A percentile compares a stretch with the other conserved stretches of the same genome.
Evolutionary conservation across 1,284 basidiomycete species (phyloP).

Genomic region (Trametes versicolor): DNA sequence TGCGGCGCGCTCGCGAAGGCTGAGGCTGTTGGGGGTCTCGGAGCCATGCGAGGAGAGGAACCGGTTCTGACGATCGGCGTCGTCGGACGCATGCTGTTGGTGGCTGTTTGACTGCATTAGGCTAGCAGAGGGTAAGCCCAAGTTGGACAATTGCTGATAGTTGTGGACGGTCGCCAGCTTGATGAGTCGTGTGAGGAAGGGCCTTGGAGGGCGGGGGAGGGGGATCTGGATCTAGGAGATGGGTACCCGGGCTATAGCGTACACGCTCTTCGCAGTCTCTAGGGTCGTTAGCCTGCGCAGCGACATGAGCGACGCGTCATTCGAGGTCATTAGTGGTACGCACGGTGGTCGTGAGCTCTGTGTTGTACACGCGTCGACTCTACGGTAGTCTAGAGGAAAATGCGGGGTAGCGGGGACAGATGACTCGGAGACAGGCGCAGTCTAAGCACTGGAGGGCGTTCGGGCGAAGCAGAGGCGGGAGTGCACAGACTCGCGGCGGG

Average conservation of each 20-base stretch:
- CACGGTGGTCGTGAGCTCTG: slow-evolving; percentile 36
- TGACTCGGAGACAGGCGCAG: slow-evolving; percentile 17
- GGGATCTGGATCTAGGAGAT: slow-evolving; percentile 30
- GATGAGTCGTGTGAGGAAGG: slow-evolving; percentile 32
- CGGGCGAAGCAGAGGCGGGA: slow-evolving; percentile 13
- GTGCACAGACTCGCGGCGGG: slow-evolving; percentile 25
- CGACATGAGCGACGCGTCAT: slow-evolving; percentile 19
- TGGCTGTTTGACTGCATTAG: slow-evolving; percentile 43
- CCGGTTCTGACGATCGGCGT: slow-evolving; percentile 61
- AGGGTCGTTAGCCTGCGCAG: slow-evolving; percentile 38
- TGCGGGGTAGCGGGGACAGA: slow-evolving; percentile 33
- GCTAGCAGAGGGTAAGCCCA: slow-evolving; percentile 37
- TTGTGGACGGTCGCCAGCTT: slow-evolving; percentile 44
- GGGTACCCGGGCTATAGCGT: slow-evolving; percentile 32
- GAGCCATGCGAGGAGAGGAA: slow-evolving; percentile 57
- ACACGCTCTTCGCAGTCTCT: slow-evolving; percentile 36
- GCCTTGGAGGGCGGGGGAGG: slow-evolving; percentile 18
- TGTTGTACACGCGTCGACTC: slow-evolving; percentile 38
- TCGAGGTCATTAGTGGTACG: slow-evolving; percentile 16
- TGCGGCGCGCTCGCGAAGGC: slow-evolving; percentile 65
- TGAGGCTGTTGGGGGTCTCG: slow-evolving; percentile 46
- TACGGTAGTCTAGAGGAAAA: slow-evolving; percentile 38
- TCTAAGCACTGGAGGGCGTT: slow-evolving; percentile 21
- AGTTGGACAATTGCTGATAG: slow-evolving; percentile 39
- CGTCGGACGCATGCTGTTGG: slow-evolving; percentile 45